These are phyloP conservation scores for Cryptococcus amylolentus DNA, from an alignment of 1,284 basidiomycete species.

Conservation along the genomic window DNA sequence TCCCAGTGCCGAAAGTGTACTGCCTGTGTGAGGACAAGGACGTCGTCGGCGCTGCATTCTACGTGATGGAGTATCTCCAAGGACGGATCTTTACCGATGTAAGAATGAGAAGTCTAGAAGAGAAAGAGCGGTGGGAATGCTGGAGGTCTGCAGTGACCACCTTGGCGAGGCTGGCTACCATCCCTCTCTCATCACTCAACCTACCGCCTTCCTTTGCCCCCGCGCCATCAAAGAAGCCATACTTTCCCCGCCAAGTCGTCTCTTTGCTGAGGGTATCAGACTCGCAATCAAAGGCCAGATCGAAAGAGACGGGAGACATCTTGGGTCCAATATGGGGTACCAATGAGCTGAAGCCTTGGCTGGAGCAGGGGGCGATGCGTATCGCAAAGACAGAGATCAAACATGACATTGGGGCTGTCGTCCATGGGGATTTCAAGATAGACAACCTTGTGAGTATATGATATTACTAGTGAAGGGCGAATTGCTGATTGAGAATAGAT, in stretches of 20 bases:
- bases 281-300: slow-evolving; percentile 67
- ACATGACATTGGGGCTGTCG: slow-evolving; percentile 60
- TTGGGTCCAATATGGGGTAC: slow-evolving; percentile 56
- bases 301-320: slow-evolving; percentile 43
- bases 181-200: slow-evolving; percentile 66
- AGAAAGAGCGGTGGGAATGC: slow-evolving; percentile 65
- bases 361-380: slow-evolving; percentile 58
- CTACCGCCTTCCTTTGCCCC: slow-evolving; percentile 72
- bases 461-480: background rate
- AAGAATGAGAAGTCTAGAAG: slow-evolving; percentile 64
- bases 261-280: slow-evolving; percentile 70
- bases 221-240: slow-evolving; percentile 55
- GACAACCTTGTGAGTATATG: slow-evolving; percentile 65
- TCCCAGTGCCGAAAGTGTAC: slow-evolving; percentile 84
- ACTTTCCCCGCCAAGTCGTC: slow-evolving; percentile 90
- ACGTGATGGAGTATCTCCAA: slow-evolving; percentile 90
- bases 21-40: slow-evolving; percentile 71
- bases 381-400: slow-evolving; percentile 68
- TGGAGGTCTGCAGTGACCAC: slow-evolving; percentile 73
- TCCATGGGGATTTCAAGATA: slow-evolving; percentile 95
- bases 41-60: slow-evolving; percentile 86
- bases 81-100: slow-evolving; percentile 89
- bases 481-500: slow-evolving; percentile 50
- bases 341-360: slow-evolving; percentile 69
- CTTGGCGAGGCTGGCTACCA: slow-evolving; percentile 68